Evolutionary conservation across 176 grass and related monocot species (phyloP).

Genomic region (Avena sativa): DNA sequence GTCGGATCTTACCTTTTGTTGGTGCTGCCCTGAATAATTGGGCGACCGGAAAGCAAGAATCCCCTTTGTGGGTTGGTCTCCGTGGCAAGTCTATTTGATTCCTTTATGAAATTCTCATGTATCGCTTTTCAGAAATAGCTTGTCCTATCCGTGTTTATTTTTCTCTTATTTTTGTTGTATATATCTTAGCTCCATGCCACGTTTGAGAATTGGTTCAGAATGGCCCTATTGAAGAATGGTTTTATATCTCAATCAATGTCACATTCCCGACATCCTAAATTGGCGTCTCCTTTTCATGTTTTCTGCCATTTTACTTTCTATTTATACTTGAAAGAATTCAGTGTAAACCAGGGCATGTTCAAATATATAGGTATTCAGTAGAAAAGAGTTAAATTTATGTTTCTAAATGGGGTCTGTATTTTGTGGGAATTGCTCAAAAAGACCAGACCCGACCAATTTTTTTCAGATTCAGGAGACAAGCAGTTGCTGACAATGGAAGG

Average conservation of each 20-base stretch:
- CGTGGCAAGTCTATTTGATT: neutral
- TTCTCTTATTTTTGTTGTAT: neutral
- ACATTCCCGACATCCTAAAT: too few relatives aligned
- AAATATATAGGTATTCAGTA: too few relatives aligned
- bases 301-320: too few relatives aligned
- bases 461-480: neutral
- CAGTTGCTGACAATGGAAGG: neutral
- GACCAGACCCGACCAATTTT: too few relatives aligned
- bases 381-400: too few relatives aligned
- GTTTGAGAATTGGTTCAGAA: neutral
- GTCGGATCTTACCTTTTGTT: neutral
- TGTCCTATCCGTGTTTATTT: neutral
- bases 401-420: too few relatives aligned
- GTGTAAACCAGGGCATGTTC: too few relatives aligned
- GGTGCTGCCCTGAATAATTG: conserved; percentile 14
- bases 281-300: too few relatives aligned
- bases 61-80: neutral
- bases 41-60: neutral
- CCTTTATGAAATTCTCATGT: neutral
- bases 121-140: neutral
- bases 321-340: too few relatives aligned
- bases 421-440: too few relatives aligned
- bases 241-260: neutral
- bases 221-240: neutral
- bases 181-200: neutral